phyloP scores from a whole-genome alignment of 2,329 filamentous ascomycete genomes.

The Aureobasidium sp. region DNA sequence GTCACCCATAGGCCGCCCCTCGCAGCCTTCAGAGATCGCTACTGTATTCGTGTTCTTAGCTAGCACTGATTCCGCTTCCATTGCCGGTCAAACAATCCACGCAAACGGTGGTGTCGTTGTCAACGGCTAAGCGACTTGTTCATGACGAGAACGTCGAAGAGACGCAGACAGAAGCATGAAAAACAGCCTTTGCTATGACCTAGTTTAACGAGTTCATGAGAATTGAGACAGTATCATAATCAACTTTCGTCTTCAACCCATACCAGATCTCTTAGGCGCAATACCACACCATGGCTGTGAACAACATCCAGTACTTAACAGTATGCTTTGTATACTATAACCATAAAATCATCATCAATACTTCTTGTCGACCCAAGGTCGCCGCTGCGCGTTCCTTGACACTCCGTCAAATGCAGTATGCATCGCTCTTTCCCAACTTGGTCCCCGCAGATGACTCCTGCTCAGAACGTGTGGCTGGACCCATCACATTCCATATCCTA shows the following conservation, averaged over 20 bases:
- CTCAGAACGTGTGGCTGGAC: no score
- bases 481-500: no score
- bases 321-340: no score
- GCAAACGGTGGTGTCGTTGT: constrained; percentile 53
- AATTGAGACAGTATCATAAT: neutral
- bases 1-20: constrained; percentile 67
- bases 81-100: constrained; percentile 65
- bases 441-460: no score
- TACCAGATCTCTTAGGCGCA: neutral
- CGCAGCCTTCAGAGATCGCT: constrained; percentile 74
- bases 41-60: constrained; percentile 77
- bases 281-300: no score
- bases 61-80: constrained; percentile 61
- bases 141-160: neutral
- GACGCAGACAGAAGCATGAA: neutral
- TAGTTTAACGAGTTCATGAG: constrained; percentile 10
- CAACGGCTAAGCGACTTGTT: constrained; percentile 28
- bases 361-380: no score
- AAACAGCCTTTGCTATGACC: neutral
- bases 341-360: neutral
- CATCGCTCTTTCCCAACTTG: no score
- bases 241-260: neutral
- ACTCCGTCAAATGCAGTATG: no score
- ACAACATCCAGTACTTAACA: no score
- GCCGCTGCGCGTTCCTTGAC: no score